Conservation (phyloP, 2,329 filamentous ascomycete genomes). For the Colletotrichum cereale region DNA sequence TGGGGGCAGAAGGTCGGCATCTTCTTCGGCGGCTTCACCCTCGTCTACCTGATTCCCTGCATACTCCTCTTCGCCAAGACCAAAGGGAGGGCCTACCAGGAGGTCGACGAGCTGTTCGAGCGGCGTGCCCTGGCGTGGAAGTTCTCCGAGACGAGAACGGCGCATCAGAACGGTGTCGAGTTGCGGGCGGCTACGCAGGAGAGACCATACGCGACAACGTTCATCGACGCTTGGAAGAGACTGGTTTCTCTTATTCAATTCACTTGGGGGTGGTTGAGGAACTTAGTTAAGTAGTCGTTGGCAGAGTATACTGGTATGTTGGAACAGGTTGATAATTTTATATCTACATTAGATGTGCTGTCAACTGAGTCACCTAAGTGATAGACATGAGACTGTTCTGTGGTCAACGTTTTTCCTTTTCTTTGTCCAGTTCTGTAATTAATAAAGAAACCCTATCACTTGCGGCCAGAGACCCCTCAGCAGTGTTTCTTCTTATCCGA, state of each 20-base stretch:
- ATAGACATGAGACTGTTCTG: no score
- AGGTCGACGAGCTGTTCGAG: neutral
- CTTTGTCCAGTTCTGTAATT: no score
- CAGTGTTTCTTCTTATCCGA: no score
- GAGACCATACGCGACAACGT: neutral
- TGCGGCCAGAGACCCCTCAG: neutral
- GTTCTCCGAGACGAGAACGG: neutral
- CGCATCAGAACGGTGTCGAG: neutral
- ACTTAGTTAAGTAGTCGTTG: neutral
- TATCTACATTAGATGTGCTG: neutral
- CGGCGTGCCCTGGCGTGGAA: neutral
- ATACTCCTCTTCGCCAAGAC: neutral
- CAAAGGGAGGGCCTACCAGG: neutral
- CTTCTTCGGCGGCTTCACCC: neutral
- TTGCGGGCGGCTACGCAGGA: neutral
- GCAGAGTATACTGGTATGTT: neutral
- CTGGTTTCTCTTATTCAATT: no score
- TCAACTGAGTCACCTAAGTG: no score
- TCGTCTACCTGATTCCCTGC: neutral
- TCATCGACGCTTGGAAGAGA: neutral
- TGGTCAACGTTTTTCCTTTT: no score
- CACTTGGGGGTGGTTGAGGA: neutral
- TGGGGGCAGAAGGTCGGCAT: no score
- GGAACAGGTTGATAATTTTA: neutral
- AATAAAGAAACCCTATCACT: neutral